Percentiles rank a stretch among this genome's conserved stretches.
phyloP scores from a whole-genome alignment of 2,329 filamentous ascomycete genomes.

The Claviceps spartinae region DNA sequence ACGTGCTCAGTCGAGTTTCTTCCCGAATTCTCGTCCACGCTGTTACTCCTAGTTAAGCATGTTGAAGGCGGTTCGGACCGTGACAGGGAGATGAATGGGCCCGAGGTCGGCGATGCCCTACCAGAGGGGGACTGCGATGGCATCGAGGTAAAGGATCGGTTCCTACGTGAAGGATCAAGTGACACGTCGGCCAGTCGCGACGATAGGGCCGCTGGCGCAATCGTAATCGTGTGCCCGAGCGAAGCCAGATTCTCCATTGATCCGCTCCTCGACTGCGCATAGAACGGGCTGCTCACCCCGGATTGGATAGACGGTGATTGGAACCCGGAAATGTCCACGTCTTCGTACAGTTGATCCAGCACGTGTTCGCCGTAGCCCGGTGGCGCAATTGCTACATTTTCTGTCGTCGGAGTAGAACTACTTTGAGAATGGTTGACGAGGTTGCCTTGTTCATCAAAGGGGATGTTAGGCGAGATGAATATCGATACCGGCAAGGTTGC shows the following conservation, averaged over 20 bases:
- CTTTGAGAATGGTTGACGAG: constrained; percentile 49
- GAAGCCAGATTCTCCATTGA: constrained; percentile 67
- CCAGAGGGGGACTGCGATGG: constrained; percentile 29
- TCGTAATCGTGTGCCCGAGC: constrained; percentile 22
- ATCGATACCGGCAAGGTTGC: constrained; percentile 84
- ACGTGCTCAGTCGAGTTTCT: constrained; percentile 43
- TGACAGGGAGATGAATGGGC: constrained; percentile 20
- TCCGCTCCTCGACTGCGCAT: constrained; percentile 55
- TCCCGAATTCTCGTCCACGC: constrained; percentile 36
- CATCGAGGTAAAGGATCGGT: constrained; percentile 31
- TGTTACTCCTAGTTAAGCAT: constrained; percentile 39
- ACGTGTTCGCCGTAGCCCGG: constrained; percentile 84
- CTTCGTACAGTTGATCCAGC: constrained; percentile 81
- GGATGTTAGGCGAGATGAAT: constrained; percentile 89
- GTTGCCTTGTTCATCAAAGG: constrained; percentile 76
- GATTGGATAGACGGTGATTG: constrained; percentile 60
- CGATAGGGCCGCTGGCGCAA: constrained; percentile 41
- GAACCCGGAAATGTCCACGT: constrained; percentile 69
- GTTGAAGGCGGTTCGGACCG: constrained; percentile 30
- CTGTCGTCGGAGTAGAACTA: constrained; percentile 32
- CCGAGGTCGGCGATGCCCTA: constrained; percentile 29
- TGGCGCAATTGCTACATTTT: constrained; percentile 59
- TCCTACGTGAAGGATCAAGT: constrained; percentile 32
- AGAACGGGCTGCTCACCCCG: constrained; percentile 70
- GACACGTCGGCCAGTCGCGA: constrained; percentile 59